These are phyloP conservation scores for Dipteronia sinensis DNA, from an alignment of 345 rosid species.

Conservation along the genomic window DNA sequence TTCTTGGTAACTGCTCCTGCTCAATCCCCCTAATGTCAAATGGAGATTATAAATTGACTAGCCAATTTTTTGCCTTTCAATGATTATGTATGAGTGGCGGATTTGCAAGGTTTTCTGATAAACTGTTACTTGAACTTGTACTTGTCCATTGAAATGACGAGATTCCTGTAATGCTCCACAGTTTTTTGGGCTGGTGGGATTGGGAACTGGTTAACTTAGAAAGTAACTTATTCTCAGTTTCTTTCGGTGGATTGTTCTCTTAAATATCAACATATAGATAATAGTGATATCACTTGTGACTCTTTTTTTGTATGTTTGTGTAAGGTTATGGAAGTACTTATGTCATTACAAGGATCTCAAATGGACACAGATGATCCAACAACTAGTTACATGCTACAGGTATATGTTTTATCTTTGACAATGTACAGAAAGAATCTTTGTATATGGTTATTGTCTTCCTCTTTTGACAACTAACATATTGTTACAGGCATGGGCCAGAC, in stretches of 20 bases:
- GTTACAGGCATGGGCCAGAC: slow-evolving; percentile 97
- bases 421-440: slow-evolving; percentile 9
- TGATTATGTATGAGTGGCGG: not conserved
- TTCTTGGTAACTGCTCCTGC: not conserved
- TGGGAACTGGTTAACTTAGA: not conserved
- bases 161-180: not conserved
- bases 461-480: slow-evolving; percentile 16
- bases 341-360: slow-evolving; percentile 96
- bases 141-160: not conserved
- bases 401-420: slow-evolving; percentile 37
- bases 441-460: not conserved
- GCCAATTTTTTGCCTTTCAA: not conserved
- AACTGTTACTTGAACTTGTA: slow-evolving; percentile 1
- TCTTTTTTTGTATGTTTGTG: not conserved
- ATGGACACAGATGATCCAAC: slow-evolving; percentile 99
- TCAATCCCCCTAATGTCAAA: not conserved
- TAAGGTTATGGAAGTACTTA: slow-evolving; percentile 99
- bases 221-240: not conserved
- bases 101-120: not conserved
- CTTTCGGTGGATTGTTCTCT: not conserved
- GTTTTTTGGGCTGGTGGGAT: not conserved
- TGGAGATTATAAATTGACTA: not conserved
- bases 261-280: not conserved
- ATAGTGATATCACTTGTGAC: not conserved
- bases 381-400: slow-evolving; percentile 98